Percentiles rank a stretch among this genome's conserved stretches.
phyloP scores from a whole-genome alignment of 1,284 basidiomycete genomes.

The Trametes sp. region DNA sequence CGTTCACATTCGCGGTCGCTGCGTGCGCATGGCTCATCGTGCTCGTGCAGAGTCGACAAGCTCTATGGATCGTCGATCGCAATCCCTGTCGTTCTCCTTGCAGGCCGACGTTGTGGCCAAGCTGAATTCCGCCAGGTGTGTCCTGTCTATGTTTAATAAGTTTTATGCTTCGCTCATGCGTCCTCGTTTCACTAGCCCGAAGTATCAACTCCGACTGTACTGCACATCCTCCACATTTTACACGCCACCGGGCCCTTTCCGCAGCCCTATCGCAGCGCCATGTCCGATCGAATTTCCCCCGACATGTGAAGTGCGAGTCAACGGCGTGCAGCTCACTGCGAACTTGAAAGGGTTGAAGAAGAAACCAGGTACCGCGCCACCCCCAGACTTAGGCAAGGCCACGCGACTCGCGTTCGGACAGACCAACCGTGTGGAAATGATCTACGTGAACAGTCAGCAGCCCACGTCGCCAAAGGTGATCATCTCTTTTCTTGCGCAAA shows the following conservation, averaged over 20 bases:
- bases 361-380: conserved; percentile 95
- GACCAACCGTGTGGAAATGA: conserved; percentile 81
- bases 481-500: not conserved
- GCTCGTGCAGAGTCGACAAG: conserved; percentile 74
- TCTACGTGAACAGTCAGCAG: conserved; percentile 91
- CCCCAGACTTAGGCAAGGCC: conserved; percentile 80
- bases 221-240: conserved; percentile 93
- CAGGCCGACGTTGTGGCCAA: conserved; percentile 69
- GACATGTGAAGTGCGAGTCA: conserved; percentile 91
- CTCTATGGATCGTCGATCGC: conserved; percentile 75
- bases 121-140: conserved; percentile 61
- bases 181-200: conserved; percentile 52
- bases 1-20: conserved; percentile 30
- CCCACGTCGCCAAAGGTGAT: conserved; percentile 73
- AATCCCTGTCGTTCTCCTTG: conserved; percentile 67
- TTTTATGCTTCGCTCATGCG: conserved; percentile 33
- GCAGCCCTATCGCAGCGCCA: conserved; percentile 51
- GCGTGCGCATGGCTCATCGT: conserved; percentile 19
- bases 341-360: conserved; percentile 95
- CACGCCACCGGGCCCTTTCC: conserved; percentile 57
- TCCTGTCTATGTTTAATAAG: conserved; percentile 27
- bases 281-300: conserved; percentile 92
- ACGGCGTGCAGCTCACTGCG: conserved; percentile 72
- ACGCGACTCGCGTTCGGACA: conserved; percentile 55
- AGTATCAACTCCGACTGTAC: conserved; percentile 87